A percentile compares a stretch with the other conserved stretches of the same genome.
phyloP scores from a whole-genome alignment of 1,284 basidiomycete genomes.

The Phylloporus sp. region DNA sequence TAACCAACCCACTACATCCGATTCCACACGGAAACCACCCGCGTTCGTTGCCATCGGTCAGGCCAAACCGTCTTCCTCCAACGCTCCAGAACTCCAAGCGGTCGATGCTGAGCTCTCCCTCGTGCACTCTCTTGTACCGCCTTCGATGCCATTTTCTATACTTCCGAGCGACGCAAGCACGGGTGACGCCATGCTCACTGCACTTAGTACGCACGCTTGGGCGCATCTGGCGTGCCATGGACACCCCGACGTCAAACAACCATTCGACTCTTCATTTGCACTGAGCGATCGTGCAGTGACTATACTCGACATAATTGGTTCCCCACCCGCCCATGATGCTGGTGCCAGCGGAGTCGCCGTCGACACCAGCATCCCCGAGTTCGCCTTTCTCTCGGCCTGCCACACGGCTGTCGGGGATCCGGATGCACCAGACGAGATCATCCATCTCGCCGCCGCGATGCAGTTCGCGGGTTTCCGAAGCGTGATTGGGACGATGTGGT shows the following conservation, averaged over 20 bases:
- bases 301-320: conserved; percentile 40
- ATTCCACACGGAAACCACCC: not conserved
- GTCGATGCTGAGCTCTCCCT: conserved; percentile 29
- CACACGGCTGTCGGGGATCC: conserved; percentile 23
- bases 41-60: conserved; percentile 37
- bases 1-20: conserved; percentile 2
- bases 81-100: conserved; percentile 17
- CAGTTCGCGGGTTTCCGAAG: conserved; percentile 32
- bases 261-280: conserved; percentile 41
- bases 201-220: conserved; percentile 33
- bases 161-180: conserved; percentile 24
- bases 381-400: conserved; percentile 32
- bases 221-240: conserved; percentile 43
- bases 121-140: conserved; percentile 25
- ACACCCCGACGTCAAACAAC: conserved; percentile 19
- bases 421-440: conserved; percentile 22
- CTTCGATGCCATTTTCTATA: conserved; percentile 13
- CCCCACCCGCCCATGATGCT: not conserved
- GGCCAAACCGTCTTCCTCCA: conserved; percentile 13
- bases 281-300: conserved; percentile 36
- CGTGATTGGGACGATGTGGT: conserved; percentile 35
- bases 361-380: conserved; percentile 7
- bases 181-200: conserved; percentile 15
- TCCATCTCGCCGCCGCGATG: conserved; percentile 33
- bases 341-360: not conserved